These are phyloP conservation scores for Epicoccum nigrum DNA, from an alignment of 2,329 filamentous ascomycete genomes.

Conservation along the genomic window DNA sequence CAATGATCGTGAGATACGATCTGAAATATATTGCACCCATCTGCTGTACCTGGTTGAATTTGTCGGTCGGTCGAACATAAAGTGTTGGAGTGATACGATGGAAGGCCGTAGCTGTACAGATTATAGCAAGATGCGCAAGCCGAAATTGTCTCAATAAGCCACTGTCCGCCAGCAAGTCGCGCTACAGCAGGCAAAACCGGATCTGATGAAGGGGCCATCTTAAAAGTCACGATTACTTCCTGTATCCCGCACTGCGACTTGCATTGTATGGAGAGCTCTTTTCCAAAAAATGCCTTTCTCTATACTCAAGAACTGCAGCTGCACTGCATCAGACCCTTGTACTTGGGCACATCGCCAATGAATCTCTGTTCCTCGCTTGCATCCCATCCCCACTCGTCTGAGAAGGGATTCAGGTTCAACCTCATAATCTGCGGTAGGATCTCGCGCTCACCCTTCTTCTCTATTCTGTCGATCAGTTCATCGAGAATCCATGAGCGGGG, in stretches of 20 bases:
- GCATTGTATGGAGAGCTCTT: background rate
- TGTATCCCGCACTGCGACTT: too few species aligned
- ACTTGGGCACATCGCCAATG: constrained; percentile 82
- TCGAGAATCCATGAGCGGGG: constrained; percentile 91
- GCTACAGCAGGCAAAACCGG: too few species aligned
- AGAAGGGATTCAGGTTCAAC: constrained; percentile 82
- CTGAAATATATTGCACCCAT: background rate
- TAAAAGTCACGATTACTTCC: too few species aligned
- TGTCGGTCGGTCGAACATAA: background rate
- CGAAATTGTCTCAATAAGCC: too few species aligned
- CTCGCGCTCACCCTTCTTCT: constrained; percentile 80
- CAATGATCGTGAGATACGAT: background rate
- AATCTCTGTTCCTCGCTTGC: constrained; percentile 79
- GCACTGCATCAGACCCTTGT: constrained; percentile 84
- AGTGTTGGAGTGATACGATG: background rate
- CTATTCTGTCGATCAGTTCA: constrained; percentile 87
- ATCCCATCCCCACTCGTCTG: constrained; percentile 74
- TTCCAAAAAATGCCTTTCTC: background rate
- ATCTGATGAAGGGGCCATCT: too few species aligned
- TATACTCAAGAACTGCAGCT: constrained; percentile 77
- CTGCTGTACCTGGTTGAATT: background rate
- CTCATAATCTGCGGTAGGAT: constrained; percentile 80
- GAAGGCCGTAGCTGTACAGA: background rate
- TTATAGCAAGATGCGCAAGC: too few species aligned
- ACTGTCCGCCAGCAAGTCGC: too few species aligned